Conservation (phyloP, 306 rosid genomes). For the Pyrus communis region DNA sequence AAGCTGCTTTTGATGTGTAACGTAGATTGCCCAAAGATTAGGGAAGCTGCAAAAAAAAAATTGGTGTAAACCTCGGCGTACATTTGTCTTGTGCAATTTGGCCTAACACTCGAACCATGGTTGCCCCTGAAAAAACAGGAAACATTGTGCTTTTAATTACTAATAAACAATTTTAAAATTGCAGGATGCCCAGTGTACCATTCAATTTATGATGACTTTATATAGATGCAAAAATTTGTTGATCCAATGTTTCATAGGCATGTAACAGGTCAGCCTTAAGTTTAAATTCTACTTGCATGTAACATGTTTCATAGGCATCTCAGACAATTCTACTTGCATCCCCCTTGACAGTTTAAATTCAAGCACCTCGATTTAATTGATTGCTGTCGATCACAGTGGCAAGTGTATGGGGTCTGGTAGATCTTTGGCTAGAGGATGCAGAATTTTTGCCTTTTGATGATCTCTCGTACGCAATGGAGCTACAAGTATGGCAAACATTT, state of each 20-base stretch:
- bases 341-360: neutral
- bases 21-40: constrained; percentile 52
- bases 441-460: constrained; percentile 2
- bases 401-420: neutral
- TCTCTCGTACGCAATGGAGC: neutral
- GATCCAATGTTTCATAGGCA: constrained; percentile 70
- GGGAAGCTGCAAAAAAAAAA: constrained; percentile 44
- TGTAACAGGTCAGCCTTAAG: constrained; percentile 54
- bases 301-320: no score
- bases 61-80: constrained; percentile 74
- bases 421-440: constrained; percentile 38
- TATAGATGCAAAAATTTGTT: constrained; percentile 72
- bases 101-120: neutral
- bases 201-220: constrained; percentile 63
- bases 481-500: neutral
- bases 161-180: neutral
- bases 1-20: constrained; percentile 9
- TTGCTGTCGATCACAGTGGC: neutral
- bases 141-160: neutral
- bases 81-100: constrained; percentile 53
- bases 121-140: neutral
- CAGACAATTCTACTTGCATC: neutral
- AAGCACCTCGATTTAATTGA: neutral
- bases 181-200: constrained; percentile 64
- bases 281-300: neutral